These are phyloP conservation scores for Urostyla sp. DNA, from an alignment of 73 alveolate species.

Conservation along the genomic window DNA sequence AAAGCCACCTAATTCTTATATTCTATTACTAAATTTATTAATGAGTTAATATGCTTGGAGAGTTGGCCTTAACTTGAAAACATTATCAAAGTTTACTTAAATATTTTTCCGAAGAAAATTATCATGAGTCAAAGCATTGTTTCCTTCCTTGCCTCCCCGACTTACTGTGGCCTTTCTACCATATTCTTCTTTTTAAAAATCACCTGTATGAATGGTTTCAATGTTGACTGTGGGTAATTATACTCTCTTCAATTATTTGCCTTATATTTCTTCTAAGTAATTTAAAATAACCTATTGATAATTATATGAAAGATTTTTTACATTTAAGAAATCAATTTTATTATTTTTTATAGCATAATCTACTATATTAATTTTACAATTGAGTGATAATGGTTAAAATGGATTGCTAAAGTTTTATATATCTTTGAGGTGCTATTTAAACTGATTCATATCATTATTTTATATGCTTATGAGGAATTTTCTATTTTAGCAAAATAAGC, in stretches of 20 bases:
- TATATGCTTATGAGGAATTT: background rate
- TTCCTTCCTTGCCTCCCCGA: conserved; percentile 92
- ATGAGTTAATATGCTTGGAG: too few species aligned
- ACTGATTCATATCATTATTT: background rate
- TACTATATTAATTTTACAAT: conserved; percentile 19
- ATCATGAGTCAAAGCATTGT: conserved; percentile 93
- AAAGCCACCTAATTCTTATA: background rate
- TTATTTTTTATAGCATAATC: background rate
- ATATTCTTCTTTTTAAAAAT: conserved; percentile 83
- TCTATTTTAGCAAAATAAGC: conserved; percentile 62
- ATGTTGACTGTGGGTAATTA: too few species aligned
- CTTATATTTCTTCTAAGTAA: conserved; percentile 71
- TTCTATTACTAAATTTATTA: background rate
- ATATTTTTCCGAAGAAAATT: background rate
- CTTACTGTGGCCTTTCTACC: conserved; percentile 79
- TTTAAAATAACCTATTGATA: conserved; percentile 58
- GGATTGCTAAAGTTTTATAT: conserved; percentile 25
- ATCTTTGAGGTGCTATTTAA: conserved; percentile 20
- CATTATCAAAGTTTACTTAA: too few species aligned
- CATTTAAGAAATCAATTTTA: conserved; percentile 53
- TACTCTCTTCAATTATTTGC: conserved; percentile 84
- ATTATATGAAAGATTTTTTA: conserved; percentile 16
- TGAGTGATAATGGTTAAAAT: background rate
- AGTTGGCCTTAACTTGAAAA: too few species aligned
- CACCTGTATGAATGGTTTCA: too few species aligned